Percentiles rank a stretch among this genome's conserved stretches.
These are phyloP conservation scores for Phytophthora gonapodyides DNA, from an alignment of 352 stramenopile species.

Conservation along the genomic window DNA sequence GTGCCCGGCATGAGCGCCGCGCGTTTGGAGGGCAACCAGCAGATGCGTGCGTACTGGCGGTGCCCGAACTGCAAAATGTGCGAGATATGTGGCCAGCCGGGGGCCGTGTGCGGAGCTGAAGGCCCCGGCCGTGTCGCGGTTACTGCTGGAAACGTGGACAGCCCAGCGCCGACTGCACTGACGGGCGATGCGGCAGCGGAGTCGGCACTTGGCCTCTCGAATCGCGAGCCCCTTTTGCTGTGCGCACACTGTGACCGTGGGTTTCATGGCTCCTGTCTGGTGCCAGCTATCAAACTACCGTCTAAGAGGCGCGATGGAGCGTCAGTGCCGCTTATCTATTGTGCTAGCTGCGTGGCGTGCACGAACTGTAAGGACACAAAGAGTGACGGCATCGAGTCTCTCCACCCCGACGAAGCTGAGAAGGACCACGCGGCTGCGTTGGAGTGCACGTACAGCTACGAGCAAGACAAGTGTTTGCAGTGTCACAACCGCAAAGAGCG, in stretches of 20 bases:
- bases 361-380: constrained; percentile 44
- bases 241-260: constrained; percentile 60
- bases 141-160: constrained; percentile 31
- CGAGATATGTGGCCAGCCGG: constrained; percentile 88
- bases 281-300: constrained; percentile 41
- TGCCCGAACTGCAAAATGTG: constrained; percentile 97
- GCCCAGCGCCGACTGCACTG: constrained; percentile 6
- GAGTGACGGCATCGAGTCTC: constrained; percentile 14
- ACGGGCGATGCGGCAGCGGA: constrained; percentile 9
- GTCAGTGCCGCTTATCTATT: constrained; percentile 50
- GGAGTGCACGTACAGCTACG: constrained; percentile 69
- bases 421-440: constrained; percentile 32
- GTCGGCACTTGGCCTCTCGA: constrained; percentile 5
- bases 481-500: constrained; percentile 59
- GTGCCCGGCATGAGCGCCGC: constrained; percentile 44
- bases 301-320: constrained; percentile 18
- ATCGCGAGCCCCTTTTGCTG: constrained; percentile 35
- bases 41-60: constrained; percentile 86
- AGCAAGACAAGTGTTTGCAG: constrained; percentile 57
- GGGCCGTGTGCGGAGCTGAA: constrained; percentile 19
- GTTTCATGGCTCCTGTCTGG: constrained; percentile 58
- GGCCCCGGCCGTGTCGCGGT: constrained; percentile 12
- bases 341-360: constrained; percentile 68
- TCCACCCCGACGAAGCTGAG: constrained; percentile 19
- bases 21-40: constrained; percentile 40